Evolutionary conservation across 192 early-diverging fungal species (phyloP), one percentile per base, ranked within the genome.

Genomic region (Entomortierella chlamydospora): DNA sequence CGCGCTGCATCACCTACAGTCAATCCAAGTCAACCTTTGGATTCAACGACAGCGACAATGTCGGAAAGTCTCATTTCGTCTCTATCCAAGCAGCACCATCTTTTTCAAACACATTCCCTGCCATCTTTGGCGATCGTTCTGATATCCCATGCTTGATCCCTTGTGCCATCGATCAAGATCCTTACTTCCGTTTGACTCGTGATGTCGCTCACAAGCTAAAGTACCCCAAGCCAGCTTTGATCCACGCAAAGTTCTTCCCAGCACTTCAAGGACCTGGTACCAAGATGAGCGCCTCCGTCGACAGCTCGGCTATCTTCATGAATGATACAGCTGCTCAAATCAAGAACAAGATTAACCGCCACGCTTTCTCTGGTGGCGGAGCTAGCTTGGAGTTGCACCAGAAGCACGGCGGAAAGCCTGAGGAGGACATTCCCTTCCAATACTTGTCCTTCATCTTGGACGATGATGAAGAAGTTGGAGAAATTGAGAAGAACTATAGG

Each of bases 91-190:
- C 95, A 13, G 94, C 98, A 2, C 98, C 98, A 12, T 94, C 97
- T 7, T 93, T 99, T 76, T 95, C 94, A 70, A 97, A 95, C 83
- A 86, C 92, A 6, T 99, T 99, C 88, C 97, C 97, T 18, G 88
- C 93, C 55, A 99, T 99, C 59, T 99, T 98, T 86, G 98, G 98
- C 30, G 73, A 73, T 23, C 93, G 93, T 70, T 88, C 81, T 45
- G 95, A 99, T 70, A 91, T 98, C 67, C 97, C 98, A 6, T 96
- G 95, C 79, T 84, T 99, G 84, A 98, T 99, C 69, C 98, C 98
- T 26, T 98, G 96, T 73, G 97, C 95, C 50, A 97, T 99, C 78
- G 98, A 99, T 81, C 98, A 99, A 83, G 98, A 99, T 76, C 98
- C 98, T 55, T 99, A 99, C 85, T 99, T 99, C 90, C 90, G 98